phyloP scores from a whole-genome alignment of 129 eudicot species.

The Flaveria linearis region DNA sequence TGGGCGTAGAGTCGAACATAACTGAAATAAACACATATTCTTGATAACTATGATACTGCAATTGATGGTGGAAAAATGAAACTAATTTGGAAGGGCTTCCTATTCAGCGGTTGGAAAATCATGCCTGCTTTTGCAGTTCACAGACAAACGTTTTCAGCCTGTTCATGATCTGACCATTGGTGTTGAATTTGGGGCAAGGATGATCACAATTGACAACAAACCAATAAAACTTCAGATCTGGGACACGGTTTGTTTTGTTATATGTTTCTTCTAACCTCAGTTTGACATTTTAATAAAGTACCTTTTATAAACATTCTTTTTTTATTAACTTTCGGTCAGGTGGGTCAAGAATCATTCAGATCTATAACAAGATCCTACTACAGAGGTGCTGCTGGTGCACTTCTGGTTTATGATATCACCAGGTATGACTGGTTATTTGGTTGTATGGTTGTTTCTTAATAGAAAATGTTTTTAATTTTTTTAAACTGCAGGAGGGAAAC shows the following conservation, averaged over 20 bases:
- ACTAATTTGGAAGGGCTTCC: too few relatives aligned
- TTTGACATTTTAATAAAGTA: background rate
- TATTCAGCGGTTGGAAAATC: too few relatives aligned
- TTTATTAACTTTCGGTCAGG: slow-evolving; percentile 38
- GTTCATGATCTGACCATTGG: too few relatives aligned
- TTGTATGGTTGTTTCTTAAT: background rate
- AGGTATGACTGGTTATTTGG: slow-evolving; percentile 20
- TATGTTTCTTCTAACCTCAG: background rate
- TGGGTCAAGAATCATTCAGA: slow-evolving; percentile 96
- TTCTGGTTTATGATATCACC: slow-evolving; percentile 89
- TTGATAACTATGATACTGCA: too few relatives aligned
- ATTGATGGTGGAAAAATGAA: too few relatives aligned
- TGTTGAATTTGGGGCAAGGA: too few relatives aligned
- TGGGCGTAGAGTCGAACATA: too few relatives aligned
- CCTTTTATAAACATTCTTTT: background rate
- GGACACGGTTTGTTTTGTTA: slow-evolving; percentile 42
- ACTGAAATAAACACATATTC: too few relatives aligned
- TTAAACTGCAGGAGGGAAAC: slow-evolving; percentile 72
- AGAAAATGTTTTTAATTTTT: slow-evolving; percentile 7
- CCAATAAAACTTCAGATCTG: slow-evolving; percentile 68
- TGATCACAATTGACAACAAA: too few relatives aligned
- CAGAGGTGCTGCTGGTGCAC: slow-evolving; percentile 98
- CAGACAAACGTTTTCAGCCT: too few relatives aligned
- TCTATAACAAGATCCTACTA: slow-evolving; percentile 93
- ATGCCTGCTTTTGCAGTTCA: too few relatives aligned